phyloP scores from a whole-genome alignment of 2,329 filamentous ascomycete species.

The Mycogone perniciosa region DNA sequence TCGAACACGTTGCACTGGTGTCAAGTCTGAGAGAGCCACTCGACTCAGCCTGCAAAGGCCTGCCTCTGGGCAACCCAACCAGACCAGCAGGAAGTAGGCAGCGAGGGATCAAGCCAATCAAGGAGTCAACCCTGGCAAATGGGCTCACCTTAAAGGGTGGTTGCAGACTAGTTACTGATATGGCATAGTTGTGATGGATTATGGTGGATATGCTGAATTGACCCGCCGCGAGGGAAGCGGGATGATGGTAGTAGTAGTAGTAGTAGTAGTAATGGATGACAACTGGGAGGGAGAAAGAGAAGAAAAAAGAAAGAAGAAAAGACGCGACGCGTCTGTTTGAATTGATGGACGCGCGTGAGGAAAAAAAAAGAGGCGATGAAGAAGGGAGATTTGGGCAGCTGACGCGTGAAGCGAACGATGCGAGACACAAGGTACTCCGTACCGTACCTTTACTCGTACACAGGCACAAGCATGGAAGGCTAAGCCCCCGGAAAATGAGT shows the following conservation, averaged over 20 bases:
- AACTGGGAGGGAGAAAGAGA: background rate
- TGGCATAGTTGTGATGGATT: background rate
- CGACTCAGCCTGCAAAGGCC: background rate
- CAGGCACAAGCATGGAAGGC: too few relatives aligned
- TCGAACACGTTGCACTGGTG: conserved; percentile 8
- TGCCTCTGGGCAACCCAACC: conserved; percentile 2
- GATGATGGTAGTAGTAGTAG: background rate
- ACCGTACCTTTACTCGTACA: background rate
- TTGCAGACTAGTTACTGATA: background rate
- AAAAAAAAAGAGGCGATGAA: background rate
- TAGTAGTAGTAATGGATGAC: background rate
- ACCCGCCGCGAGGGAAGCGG: background rate
- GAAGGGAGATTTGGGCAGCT: conserved; percentile 1
- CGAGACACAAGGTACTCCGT: background rate
- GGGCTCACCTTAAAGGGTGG: conserved; percentile 5
- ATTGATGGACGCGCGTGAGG: too few relatives aligned
- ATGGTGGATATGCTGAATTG: background rate
- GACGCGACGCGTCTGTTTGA: background rate
- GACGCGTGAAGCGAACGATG: background rate
- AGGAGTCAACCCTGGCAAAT: background rate
- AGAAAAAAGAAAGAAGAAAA: background rate
- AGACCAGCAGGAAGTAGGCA: conserved; percentile 1
- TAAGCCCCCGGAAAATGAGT: too few relatives aligned
- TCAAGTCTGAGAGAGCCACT: conserved; percentile 8
- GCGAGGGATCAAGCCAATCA: conserved; percentile 7